Evolutionary conservation across 2,329 filamentous ascomycete genomes (phyloP).

Genomic region (Atkinsonella texensis): DNA sequence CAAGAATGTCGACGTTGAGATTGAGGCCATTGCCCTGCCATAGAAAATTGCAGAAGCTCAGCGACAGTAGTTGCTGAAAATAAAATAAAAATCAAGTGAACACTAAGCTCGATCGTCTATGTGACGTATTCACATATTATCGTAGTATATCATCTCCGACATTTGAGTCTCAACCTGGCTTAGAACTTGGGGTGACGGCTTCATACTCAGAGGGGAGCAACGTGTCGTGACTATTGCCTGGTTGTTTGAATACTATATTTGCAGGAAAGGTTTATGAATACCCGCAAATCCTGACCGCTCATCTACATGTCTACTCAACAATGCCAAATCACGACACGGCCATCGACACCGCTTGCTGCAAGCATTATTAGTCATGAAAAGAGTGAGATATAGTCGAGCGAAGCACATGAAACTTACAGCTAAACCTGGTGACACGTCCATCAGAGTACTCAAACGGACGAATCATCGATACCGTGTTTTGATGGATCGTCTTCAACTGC

Average conservation of each 20-base stretch:
- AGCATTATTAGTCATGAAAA: slow-evolving; percentile 15
- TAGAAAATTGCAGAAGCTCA: slow-evolving; percentile 16
- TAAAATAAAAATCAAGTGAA: background rate
- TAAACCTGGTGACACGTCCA: slow-evolving; percentile 63
- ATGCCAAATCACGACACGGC: slow-evolving; percentile 69
- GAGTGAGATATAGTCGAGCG: background rate
- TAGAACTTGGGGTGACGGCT: too few relatives aligned
- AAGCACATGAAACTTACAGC: slow-evolving; percentile 51
- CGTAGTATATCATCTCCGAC: too few relatives aligned
- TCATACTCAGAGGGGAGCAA: background rate
- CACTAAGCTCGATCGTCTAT: background rate
- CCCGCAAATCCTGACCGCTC: background rate
- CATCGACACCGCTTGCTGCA: slow-evolving; percentile 69
- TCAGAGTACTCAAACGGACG: slow-evolving; percentile 60
- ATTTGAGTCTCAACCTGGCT: too few relatives aligned
- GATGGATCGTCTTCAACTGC: slow-evolving; percentile 87
- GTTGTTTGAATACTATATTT: background rate
- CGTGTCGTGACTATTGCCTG: background rate
- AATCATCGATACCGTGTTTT: slow-evolving; percentile 87
- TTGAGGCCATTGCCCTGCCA: slow-evolving; percentile 72
- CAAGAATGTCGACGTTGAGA: slow-evolving; percentile 77
- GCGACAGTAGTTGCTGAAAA: too few relatives aligned
- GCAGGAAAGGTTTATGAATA: background rate
- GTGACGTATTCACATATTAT: background rate
- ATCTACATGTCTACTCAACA: slow-evolving; percentile 29